These are phyloP conservation scores for Trifolium fragiferum DNA, from an alignment of 306 rosid genomes.

Conservation along the genomic window DNA sequence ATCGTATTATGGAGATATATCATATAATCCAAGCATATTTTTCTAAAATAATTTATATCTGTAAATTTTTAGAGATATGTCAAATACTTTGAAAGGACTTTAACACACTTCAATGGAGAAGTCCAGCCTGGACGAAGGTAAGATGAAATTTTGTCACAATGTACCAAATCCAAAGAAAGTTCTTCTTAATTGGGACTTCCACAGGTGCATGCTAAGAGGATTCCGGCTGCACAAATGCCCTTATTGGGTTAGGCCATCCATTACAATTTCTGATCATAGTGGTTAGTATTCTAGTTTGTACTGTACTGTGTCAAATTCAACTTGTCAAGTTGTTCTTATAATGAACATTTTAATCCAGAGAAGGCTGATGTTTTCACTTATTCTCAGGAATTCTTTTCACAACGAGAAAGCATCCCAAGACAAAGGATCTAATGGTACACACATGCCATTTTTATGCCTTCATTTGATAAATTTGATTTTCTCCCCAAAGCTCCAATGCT, in stretches of 20 bases:
- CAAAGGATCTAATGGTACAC: conserved; percentile 81
- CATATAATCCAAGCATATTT: conserved; percentile 33
- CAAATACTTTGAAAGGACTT: conserved; percentile 75
- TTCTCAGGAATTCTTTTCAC: conserved; percentile 81
- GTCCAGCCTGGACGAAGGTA: conserved; percentile 84
- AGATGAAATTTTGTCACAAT: conserved; percentile 34
- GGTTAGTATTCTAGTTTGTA: conserved; percentile 52
- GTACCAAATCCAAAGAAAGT: conserved; percentile 28
- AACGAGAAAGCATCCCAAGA: conserved; percentile 77
- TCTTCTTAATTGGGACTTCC: conserved; percentile 45
- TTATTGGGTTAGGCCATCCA: conserved; percentile 83
- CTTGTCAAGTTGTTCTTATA: conserved; percentile 35
- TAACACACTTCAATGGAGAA: conserved; percentile 70
- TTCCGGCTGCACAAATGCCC: conserved; percentile 94
- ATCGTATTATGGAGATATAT: conserved; percentile 25
- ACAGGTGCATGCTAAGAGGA: conserved; percentile 96
- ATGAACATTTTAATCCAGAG: conserved; percentile 29
- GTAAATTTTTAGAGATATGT: conserved; percentile 74
- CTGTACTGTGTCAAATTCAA: conserved; percentile 26
- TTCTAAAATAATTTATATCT: conserved; percentile 44
- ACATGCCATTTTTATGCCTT: conserved; percentile 30
- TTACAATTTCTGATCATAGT: conserved; percentile 80
- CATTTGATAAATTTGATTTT: conserved; percentile 13
- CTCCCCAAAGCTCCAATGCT: conserved; percentile 14
- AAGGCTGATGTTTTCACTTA: conserved; percentile 37